Base-by-base conservation (phyloP, 495 filamentous ascomycete species). In the Evansstolkia leycettana region DNA sequence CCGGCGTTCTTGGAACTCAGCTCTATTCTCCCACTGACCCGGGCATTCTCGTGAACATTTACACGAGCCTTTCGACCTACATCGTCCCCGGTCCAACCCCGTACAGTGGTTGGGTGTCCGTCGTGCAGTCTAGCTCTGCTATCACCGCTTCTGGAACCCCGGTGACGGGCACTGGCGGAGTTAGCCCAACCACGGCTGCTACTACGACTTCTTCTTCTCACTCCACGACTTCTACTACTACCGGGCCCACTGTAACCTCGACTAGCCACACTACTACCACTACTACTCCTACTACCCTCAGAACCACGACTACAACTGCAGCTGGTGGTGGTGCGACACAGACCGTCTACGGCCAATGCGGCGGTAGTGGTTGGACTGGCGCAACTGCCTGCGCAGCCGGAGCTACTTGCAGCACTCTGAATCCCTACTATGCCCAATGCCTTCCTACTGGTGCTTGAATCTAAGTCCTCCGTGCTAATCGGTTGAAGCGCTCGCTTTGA, bases 1-100 rank as follows among this genome's bases (percentile, higher is more conserved):
- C 73, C 3, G 77, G 75, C 30, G 57, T 65, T 0, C 37, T 63
- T 2, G 77, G 67, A 8, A 78, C 75, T 0, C 51, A 63, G 27
- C 64, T 80, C 5, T 82, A 82, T 51, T 57, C 37, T 0, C 36
- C 62, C 8, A 58, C 49, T 10, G 71, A 75, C 42, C 54, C 65
- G 2, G 74, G 69, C 20, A 73, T 83, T 41, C 34, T 70, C 18
- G 64, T 80, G 50, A 69, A 76, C 50, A 73, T 79, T 40, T 80
- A 77, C 55, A 46, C 51, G 7, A 51, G 50, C 8, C 47, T 67
- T 10, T 49, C 60, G 9, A 52, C 45, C 10, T 75, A 75, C 33
- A 57, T 52, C 5, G 60, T 73, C 11, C 70, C 72, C 2, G 70
- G 72, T 0, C 68, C 70, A 16, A 45, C 52, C 2, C 43, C 65